Evolutionary conservation across 2,329 filamentous ascomycete species (phyloP).

Genomic region (Fusarium secorum): DNA sequence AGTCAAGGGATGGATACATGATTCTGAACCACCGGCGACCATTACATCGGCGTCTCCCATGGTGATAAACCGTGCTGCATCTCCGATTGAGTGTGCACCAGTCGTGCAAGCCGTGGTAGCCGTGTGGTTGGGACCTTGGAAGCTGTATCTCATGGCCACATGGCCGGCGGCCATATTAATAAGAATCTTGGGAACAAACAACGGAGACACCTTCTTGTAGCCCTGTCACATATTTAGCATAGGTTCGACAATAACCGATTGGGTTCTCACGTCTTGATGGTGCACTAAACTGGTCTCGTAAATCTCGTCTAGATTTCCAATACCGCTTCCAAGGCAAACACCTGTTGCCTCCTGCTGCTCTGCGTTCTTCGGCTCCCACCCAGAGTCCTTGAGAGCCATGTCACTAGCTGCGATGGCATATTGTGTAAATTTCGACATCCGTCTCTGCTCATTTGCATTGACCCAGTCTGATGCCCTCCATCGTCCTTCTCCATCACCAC

Average conservation of each 20-base stretch:
- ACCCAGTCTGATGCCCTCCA: conserved; percentile 66
- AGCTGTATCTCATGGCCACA: conserved; percentile 89
- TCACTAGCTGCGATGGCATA: conserved; percentile 87
- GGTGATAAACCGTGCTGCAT: conserved; percentile 92
- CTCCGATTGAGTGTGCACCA: conserved; percentile 91
- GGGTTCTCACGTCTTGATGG: conserved; percentile 69
- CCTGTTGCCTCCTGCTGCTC: conserved; percentile 80
- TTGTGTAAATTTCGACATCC: conserved; percentile 91
- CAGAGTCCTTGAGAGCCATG: conserved; percentile 85
- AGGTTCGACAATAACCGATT: background rate
- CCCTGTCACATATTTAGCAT: conserved; percentile 62
- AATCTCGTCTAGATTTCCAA: conserved; percentile 91
- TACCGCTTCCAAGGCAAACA: conserved; percentile 92
- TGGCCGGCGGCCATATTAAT: conserved; percentile 97
- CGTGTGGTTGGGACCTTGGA: conserved; percentile 90
- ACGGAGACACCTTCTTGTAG: conserved; percentile 89
- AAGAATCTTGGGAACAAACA: conserved; percentile 91
- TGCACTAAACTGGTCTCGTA: conserved; percentile 84
- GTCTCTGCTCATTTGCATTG: conserved; percentile 64
- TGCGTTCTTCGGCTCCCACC: conserved; percentile 70
- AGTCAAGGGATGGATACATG: conserved; percentile 93
- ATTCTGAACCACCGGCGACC: conserved; percentile 94
- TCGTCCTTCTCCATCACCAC: conserved; percentile 49
- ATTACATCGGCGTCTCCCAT: conserved; percentile 93
- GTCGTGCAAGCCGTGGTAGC: conserved; percentile 96